Percentiles rank a stretch among this genome's conserved stretches.
These are phyloP conservation scores for Drosera capensis DNA, from an alignment of 148 eudicot genomes.

Conservation along the genomic window DNA sequence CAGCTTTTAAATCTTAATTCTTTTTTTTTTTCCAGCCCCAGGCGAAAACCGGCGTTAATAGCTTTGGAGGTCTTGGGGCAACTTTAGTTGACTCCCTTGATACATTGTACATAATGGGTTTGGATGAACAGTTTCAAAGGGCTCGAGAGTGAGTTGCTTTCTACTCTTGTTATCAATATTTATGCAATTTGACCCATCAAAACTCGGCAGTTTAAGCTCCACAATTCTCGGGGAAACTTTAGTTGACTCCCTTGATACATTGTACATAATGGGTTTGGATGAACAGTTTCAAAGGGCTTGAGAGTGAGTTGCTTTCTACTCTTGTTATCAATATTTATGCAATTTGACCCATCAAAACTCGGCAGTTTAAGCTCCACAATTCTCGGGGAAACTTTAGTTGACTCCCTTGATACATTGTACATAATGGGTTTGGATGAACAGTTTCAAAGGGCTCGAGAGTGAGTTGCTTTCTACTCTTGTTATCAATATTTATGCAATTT, in stretches of 20 bases:
- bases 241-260: too few relatives aligned
- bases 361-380: too few relatives aligned
- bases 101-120: constrained; percentile 94
- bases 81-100: constrained; percentile 87
- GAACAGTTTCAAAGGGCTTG: too few relatives aligned
- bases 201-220: too few relatives aligned
- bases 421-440: constrained; percentile 95
- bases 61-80: constrained; percentile 99
- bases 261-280: too few relatives aligned
- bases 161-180: too few relatives aligned
- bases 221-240: too few relatives aligned
- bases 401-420: constrained; percentile 88
- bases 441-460: constrained; percentile 94
- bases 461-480: constrained; percentile 23
- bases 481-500: too few relatives aligned
- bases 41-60: constrained; percentile 75
- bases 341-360: too few relatives aligned
- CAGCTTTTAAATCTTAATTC: constrained; percentile 4
- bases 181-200: too few relatives aligned
- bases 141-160: constrained; percentile 80
- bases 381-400: constrained; percentile 88
- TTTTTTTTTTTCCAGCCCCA: constrained; percentile 56
- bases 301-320: too few relatives aligned
- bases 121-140: constrained; percentile 84
- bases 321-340: too few relatives aligned